Evolutionary conservation across 176 grass and related monocot genomes (phyloP).

Genomic region (Rhynchospora breviuscula): DNA sequence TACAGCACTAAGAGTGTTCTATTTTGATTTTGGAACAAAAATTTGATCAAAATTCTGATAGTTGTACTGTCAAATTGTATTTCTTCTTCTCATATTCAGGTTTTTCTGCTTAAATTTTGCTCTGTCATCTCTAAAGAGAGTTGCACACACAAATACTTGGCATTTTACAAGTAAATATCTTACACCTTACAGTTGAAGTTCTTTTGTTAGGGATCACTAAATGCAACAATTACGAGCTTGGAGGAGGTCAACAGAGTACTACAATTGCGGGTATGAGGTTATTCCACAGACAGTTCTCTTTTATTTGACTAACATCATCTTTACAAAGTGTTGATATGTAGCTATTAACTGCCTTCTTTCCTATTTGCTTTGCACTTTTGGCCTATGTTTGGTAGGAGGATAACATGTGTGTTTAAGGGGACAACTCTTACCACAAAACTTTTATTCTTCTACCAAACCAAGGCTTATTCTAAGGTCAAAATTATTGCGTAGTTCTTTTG

Average conservation of each 20-base stretch:
- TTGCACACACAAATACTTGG: not conserved
- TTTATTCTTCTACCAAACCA: not conserved
- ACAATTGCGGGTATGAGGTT: conserved; percentile 48
- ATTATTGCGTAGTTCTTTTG: not conserved
- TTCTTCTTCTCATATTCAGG: conserved; percentile 10
- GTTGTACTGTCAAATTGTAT: conserved; percentile 8
- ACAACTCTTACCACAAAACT: not conserved
- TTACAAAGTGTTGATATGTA: not conserved
- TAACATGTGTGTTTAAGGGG: not conserved
- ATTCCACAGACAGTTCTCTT: conserved; percentile 17
- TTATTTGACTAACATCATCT: not conserved
- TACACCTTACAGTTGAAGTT: conserved; percentile 24
- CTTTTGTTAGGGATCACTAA: conserved; percentile 42
- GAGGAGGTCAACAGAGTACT: conserved; percentile 54
- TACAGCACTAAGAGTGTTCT: conserved; percentile 1
- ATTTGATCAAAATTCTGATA: conserved; percentile 3
- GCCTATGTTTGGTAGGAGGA: conserved; percentile 24
- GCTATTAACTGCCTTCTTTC: not conserved
- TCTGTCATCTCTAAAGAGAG: not conserved
- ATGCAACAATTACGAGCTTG: conserved; percentile 57
- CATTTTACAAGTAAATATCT: not conserved
- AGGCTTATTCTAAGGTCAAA: not conserved
- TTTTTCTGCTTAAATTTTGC: not conserved
- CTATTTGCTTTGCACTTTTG: conserved; percentile 10
- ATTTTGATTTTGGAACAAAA: conserved; percentile 1